Conservation (phyloP, 768 basidiomycete species). For the Panaeolus papilionaceus region DNA sequence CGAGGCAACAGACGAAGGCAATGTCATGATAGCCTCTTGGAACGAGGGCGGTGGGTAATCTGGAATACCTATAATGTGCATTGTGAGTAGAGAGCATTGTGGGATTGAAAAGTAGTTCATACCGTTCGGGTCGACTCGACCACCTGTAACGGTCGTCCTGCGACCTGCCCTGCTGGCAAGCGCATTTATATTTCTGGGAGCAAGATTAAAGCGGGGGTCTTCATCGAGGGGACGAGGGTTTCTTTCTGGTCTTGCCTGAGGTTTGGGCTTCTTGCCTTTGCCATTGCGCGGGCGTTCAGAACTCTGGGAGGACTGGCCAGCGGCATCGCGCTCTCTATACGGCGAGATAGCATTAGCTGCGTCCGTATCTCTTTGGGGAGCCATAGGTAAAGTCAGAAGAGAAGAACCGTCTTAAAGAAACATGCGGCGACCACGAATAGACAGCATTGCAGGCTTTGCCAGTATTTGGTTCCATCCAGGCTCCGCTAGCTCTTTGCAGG, state of each 20-base stretch:
- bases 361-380: conserved; percentile 52
- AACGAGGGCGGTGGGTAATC: conserved; percentile 82
- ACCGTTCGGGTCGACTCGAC: conserved; percentile 35
- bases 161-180: conserved; percentile 32
- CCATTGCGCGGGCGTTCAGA: conserved; percentile 52
- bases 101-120: conserved; percentile 12
- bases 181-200: conserved; percentile 37
- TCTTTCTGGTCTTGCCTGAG: conserved; percentile 44
- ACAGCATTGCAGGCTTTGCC: conserved; percentile 43
- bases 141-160: conserved; percentile 30
- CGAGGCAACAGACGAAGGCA: conserved; percentile 45
- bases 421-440: conserved; percentile 47
- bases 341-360: conserved; percentile 55
- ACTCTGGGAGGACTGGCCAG: conserved; percentile 48
- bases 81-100: conserved; percentile 9
- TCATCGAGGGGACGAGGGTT: conserved; percentile 49
- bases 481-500: neutral
- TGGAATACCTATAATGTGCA: conserved; percentile 45
- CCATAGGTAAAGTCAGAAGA: conserved; percentile 48
- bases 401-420: conserved; percentile 38
- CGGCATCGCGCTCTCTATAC: conserved; percentile 45
- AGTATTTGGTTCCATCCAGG: conserved; percentile 39
- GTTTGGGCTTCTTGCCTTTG: conserved; percentile 48
- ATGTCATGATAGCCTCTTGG: conserved; percentile 66
- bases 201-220: conserved; percentile 50